These are phyloP conservation scores for Inonotus obliquus DNA, from an alignment of 1,284 basidiomycete genomes.

Conservation along the genomic window DNA sequence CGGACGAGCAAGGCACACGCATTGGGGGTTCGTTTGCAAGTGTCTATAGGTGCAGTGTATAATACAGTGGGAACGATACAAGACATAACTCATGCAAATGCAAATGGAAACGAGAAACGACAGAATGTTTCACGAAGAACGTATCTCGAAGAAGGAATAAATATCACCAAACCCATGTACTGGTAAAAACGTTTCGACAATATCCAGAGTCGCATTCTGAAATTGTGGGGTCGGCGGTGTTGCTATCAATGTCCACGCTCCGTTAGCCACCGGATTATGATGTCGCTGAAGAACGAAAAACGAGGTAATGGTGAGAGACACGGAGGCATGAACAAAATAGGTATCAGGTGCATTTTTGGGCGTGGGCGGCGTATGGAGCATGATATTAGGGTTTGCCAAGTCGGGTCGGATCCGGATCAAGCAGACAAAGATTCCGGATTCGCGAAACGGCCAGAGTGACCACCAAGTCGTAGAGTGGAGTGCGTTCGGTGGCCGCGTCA, in stretches of 20 bases:
- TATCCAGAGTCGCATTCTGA: background rate
- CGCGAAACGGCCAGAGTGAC: background rate
- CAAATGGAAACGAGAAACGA: background rate
- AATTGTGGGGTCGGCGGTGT: background rate
- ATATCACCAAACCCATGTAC: background rate
- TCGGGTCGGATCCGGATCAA: constrained; percentile 3
- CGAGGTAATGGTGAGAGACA: background rate
- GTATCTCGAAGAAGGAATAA: background rate
- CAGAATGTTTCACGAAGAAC: background rate
- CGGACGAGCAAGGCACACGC: background rate
- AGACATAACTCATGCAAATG: background rate
- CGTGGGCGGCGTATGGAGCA: background rate
- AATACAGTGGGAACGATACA: background rate
- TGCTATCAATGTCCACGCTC: constrained; percentile 16
- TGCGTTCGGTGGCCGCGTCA: background rate
- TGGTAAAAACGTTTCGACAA: background rate
- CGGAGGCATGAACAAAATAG: background rate
- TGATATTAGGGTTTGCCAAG: background rate
- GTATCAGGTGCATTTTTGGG: background rate
- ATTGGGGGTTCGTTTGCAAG: background rate
- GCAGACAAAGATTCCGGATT: background rate
- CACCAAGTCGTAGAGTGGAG: background rate
- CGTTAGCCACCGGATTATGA: constrained; percentile 18
- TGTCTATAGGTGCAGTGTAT: background rate
- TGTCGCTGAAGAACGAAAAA: constrained; percentile 11